These are phyloP conservation scores for Rhodamnia argentea DNA, from an alignment of 345 rosid genomes.

Conservation along the genomic window DNA sequence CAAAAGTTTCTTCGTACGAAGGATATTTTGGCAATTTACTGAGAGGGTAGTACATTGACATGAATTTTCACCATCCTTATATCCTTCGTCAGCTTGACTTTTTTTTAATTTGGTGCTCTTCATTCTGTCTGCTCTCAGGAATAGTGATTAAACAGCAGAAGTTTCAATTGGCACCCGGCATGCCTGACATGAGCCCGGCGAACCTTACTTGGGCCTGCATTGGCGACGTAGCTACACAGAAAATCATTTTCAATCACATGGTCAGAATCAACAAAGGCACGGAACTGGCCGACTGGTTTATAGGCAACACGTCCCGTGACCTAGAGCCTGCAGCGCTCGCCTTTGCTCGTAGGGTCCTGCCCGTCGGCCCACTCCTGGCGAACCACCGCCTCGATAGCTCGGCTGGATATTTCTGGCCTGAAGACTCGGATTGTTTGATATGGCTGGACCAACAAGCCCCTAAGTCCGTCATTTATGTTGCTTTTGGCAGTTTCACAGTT, in stretches of 20 bases:
- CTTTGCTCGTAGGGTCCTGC: neutral
- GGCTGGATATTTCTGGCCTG: conserved; percentile 2
- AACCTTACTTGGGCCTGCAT: conserved; percentile 2
- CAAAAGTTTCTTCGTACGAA: neutral
- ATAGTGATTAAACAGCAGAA: neutral
- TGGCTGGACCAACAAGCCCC: conserved; percentile 7
- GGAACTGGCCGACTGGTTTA: neutral
- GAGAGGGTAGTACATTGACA: neutral
- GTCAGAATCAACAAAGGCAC: neutral
- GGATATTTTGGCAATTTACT: neutral
- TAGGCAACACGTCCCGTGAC: conserved; percentile 4
- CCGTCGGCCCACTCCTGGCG: conserved; percentile 5
- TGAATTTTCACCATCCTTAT: neutral
- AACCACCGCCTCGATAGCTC: neutral
- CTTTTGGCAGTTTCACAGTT: conserved; percentile 10
- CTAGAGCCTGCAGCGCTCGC: conserved; percentile 9
- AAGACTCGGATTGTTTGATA: neutral
- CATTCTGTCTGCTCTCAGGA: too few relatives aligned
- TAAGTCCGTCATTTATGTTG: conserved; percentile 1
- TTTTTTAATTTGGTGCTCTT: too few relatives aligned
- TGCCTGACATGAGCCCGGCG: neutral
- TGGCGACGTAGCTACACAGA: neutral
- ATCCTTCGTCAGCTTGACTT: neutral
- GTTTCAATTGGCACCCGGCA: neutral
- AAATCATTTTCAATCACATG: neutral